Percentiles rank a stretch among this genome's conserved stretches.
These are phyloP conservation scores for Arachnopeziza araneosa DNA, from an alignment of 2,329 filamentous ascomycete genomes.

Conservation along the genomic window DNA sequence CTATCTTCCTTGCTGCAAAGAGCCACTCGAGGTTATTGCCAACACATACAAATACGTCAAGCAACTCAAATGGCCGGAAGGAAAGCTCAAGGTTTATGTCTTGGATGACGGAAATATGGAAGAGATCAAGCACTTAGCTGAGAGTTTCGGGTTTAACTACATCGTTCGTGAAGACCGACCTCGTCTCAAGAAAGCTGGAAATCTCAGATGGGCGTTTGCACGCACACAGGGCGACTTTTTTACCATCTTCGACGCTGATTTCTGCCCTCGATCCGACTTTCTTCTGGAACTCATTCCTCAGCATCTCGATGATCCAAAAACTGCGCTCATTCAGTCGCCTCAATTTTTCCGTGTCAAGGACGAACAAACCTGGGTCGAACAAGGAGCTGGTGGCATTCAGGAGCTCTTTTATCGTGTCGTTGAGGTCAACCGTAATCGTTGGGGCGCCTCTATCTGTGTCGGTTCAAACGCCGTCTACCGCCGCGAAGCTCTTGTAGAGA, in stretches of 20 bases:
- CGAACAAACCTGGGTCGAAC: slow-evolving; percentile 5
- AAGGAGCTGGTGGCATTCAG: slow-evolving; percentile 8
- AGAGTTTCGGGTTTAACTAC: slow-evolving; percentile 6
- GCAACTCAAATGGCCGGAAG: slow-evolving; percentile 6
- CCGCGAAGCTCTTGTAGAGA: slow-evolving; percentile 6
- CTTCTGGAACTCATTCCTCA: slow-evolving; percentile 5
- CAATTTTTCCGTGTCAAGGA: slow-evolving; percentile 9
- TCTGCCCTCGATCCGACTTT: slow-evolving; percentile 7
- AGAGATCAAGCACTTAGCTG: slow-evolving; percentile 3
- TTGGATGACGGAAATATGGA: slow-evolving; percentile 7
- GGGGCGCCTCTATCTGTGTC: slow-evolving; percentile 9
- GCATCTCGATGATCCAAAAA: slow-evolving; percentile 7
- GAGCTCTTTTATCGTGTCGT: slow-evolving; percentile 11
- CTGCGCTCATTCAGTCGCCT: slow-evolving; percentile 5
- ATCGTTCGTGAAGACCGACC: slow-evolving; percentile 7
- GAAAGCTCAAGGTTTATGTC: slow-evolving; percentile 9
- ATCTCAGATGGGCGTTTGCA: slow-evolving; percentile 8
- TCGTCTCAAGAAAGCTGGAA: slow-evolving; percentile 9
- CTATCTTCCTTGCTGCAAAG: slow-evolving; percentile 8
- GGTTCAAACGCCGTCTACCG: slow-evolving; percentile 8
- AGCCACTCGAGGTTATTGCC: slow-evolving; percentile 5
- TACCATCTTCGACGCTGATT: slow-evolving; percentile 9
- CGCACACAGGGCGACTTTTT: slow-evolving; percentile 6
- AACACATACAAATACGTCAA: slow-evolving; percentile 11
- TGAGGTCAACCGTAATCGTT: slow-evolving; percentile 9